Percentiles rank a stretch among this genome's conserved stretches.
Evolutionary conservation across 1,139 yeast genomes (phyloP).

Genomic region (Trichomonascaceae sp.): DNA sequence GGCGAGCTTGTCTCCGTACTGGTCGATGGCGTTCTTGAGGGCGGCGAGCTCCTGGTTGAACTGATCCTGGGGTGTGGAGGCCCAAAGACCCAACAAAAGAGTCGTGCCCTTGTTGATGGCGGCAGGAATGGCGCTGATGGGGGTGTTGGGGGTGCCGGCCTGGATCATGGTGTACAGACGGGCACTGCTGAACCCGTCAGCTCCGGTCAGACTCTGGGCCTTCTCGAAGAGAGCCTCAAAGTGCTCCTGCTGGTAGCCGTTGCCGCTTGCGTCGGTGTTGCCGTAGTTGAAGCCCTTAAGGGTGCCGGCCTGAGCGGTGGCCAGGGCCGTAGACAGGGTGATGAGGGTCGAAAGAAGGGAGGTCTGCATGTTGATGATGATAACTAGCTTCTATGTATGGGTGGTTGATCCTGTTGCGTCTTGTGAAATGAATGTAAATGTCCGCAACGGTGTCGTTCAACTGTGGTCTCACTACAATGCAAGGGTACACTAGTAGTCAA

Average conservation of each 20-base stretch:
- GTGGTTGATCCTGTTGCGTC: too few relatives aligned
- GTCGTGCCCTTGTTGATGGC: conserved; percentile 22
- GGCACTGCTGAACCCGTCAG: conserved; percentile 13
- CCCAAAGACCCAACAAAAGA: conserved; percentile 23
- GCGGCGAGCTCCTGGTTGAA: conserved; percentile 22
- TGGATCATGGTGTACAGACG: conserved; percentile 17
- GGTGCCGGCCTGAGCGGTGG: conserved; percentile 1
- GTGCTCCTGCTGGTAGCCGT: conserved; percentile 13
- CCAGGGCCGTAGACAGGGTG: neutral
- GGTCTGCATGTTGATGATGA: too few relatives aligned
- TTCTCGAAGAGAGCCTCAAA: conserved; percentile 15
- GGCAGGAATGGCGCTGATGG: conserved; percentile 21
- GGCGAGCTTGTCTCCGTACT: conserved; percentile 11
- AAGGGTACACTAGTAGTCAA: too few relatives aligned
- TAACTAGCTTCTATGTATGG: too few relatives aligned
- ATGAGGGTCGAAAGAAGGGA: neutral
- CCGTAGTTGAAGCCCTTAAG: conserved; percentile 15
- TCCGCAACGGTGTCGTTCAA: too few relatives aligned
- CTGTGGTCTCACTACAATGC: too few relatives aligned
- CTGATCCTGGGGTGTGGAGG: conserved; percentile 19
- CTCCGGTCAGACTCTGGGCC: conserved; percentile 10
- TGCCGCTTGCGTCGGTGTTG: conserved; percentile 13
- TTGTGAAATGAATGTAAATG: too few relatives aligned
- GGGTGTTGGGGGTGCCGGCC: conserved; percentile 17
- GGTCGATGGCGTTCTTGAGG: conserved; percentile 15